A percentile compares a stretch with the other conserved stretches of the same genome.
Evolutionary conservation across 2,329 filamentous ascomycete species (phyloP).

Genomic region (Phoma sp.): DNA sequence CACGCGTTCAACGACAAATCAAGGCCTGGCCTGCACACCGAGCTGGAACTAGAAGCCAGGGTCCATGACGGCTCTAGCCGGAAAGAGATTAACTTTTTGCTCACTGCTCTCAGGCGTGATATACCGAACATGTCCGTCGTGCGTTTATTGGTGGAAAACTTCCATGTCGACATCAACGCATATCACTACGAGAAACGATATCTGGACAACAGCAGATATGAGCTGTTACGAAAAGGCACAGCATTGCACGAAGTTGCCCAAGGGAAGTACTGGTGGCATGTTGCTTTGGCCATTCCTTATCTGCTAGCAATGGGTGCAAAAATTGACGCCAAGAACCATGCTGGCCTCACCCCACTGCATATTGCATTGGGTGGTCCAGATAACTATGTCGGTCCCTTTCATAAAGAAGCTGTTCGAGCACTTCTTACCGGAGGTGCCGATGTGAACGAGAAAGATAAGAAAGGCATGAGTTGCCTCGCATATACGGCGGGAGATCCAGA

Average conservation of each 20-base stretch:
- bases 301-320: constrained; percentile 20
- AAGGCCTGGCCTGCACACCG: too few relatives aligned
- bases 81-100: background rate
- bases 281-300: constrained; percentile 21
- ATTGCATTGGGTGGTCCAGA: constrained; percentile 2
- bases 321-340: constrained; percentile 18
- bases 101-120: background rate
- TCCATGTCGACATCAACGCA: constrained; percentile 16
- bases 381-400: background rate
- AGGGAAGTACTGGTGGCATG: constrained; percentile 24
- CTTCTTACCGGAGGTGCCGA: constrained; percentile 16
- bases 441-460: constrained; percentile 13
- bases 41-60: too few relatives aligned
- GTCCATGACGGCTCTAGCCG: constrained; percentile 7
- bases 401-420: constrained; percentile 10
- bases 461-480: constrained; percentile 5
- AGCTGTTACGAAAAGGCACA: background rate
- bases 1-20: too few relatives aligned
- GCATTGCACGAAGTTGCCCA: constrained; percentile 9
- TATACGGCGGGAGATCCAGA: too few relatives aligned
- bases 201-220: background rate
- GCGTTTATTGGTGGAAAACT: constrained; percentile 23
- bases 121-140: constrained; percentile 25
- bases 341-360: constrained; percentile 38
- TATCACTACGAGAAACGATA: background rate